Base-by-base conservation (phyloP, 345 rosid genomes). In the Erysimum cheiranthoides region DNA sequence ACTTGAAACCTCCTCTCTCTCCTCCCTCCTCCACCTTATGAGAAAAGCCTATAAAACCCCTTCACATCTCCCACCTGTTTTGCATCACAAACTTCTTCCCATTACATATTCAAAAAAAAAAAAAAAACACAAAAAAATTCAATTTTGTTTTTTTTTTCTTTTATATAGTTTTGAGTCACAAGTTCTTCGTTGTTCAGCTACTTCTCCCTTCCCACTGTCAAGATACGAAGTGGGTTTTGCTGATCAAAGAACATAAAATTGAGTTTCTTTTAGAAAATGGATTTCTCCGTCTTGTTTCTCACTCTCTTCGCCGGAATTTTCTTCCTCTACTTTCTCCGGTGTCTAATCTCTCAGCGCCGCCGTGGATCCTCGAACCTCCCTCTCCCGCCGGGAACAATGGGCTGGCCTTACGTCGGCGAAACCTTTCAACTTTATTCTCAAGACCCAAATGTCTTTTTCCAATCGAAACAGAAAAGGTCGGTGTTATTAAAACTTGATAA, bases 371-470 rank as follows among this genome's bases (percentile, higher is more conserved):
- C 81, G 4, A 68, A 61, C 14, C 81, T 85, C 13, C 92, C 93
- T 39, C 93, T 93, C 28, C 98, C 98, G 4, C 98, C 96, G 2
- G 98, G 98, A 61, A 68, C 97, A 34, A 14, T 90, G 78, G 98
- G 98, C 34, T 93, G 86, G 86, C 96, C 98, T 49, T 90, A 86
- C 70, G 73, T 93, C 21, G 98, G 98, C 0, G 96, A 93, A 58
- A 93, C 98, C 10, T 86, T 90, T 35, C 90, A 93, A 16, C 90
- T 93, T 60, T 93, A 93, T 84, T 93, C 98, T 12, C 96, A 90
- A 58, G 80, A 93, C 89, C 98, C 98, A 6, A 89, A 88, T 79
- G 82, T 83, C 78, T 93, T 93, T 86, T 90, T 93, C 68, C 85
- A 93, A 12, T 81, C 89, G 0, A 93, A 93, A 73, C 81, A 82